Evolutionary conservation across 208 protist species (phyloP).

Genomic region (Giardia duodenalis): DNA sequence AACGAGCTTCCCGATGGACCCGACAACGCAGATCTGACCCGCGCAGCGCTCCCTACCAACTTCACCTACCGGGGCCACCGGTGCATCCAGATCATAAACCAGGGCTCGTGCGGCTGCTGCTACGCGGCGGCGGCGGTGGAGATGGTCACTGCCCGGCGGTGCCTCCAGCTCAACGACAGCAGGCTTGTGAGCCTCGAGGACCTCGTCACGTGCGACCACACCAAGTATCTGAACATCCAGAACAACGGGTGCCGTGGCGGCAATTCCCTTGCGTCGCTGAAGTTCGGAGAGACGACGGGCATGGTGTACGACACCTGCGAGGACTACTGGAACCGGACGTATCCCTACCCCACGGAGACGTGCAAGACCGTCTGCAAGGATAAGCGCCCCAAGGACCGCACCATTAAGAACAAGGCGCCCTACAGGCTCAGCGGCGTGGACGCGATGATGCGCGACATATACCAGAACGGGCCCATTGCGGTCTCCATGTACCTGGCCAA

Average conservation of each 20-base stretch:
- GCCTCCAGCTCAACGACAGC: not conserved
- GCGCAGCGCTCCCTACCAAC: not conserved
- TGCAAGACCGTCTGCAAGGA: not conserved
- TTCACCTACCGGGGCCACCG: not conserved
- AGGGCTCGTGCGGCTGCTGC: slow-evolving; percentile 2
- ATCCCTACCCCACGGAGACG: not conserved
- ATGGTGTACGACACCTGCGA: slow-evolving; percentile 1
- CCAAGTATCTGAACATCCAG: not conserved
- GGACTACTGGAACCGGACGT: not conserved
- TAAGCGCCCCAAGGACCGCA: not conserved
- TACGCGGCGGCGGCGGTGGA: not conserved
- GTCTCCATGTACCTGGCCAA: not conserved
- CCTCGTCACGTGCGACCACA: not conserved
- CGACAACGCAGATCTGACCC: not conserved
- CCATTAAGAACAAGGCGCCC: not conserved
- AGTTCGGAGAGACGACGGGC: not conserved
- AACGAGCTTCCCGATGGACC: not conserved
- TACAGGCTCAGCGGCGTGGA: not conserved
- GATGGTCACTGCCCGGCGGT: not conserved
- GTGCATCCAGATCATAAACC: not conserved
- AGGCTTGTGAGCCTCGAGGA: not conserved
- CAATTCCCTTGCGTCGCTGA: not conserved
- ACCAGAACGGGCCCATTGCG: not conserved
- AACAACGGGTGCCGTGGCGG: slow-evolving; percentile 9
- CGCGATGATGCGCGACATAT: slow-evolving; percentile 9